A percentile compares a stretch with the other conserved stretches of the same genome.
phyloP scores from a whole-genome alignment of 495 filamentous ascomycete species.

The Tuber borchii region DNA sequence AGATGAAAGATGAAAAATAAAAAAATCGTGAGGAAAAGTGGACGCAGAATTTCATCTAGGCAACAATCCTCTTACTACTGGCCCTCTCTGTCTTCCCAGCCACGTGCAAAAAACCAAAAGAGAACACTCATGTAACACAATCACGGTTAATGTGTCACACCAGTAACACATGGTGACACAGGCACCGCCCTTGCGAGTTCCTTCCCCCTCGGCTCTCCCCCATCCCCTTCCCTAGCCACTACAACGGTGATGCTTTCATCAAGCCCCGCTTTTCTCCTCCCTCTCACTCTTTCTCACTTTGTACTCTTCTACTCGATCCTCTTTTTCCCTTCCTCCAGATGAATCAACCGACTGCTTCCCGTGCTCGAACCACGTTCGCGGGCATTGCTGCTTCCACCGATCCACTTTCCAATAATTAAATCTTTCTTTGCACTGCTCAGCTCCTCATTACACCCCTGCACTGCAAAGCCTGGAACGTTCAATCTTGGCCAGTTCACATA shows the following conservation, averaged over 20 bases:
- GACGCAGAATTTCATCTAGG: background rate
- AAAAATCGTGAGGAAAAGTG: background rate
- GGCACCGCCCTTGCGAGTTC: background rate
- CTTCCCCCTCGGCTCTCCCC: background rate
- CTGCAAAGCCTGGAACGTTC: constrained; percentile 75
- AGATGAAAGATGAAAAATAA: background rate
- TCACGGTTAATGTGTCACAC: background rate
- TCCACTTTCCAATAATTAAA: constrained; percentile 35
- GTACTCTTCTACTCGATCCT: constrained; percentile 34
- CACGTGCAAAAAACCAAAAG: background rate
- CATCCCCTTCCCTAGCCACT: background rate
- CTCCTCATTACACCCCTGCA: constrained; percentile 84
- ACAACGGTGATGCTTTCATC: background rate
- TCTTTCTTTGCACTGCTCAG: constrained; percentile 52
- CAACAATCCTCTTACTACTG: background rate
- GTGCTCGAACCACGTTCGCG: constrained; percentile 35
- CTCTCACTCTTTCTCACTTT: background rate
- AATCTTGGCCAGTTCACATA: constrained; percentile 98
- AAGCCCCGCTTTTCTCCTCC: background rate
- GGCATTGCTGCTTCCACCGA: constrained; percentile 22
- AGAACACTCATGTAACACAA: background rate
- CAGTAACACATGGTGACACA: background rate
- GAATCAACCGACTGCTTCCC: constrained; percentile 38
- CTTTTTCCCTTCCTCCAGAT: constrained; percentile 40
- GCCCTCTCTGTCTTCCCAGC: background rate